These are phyloP conservation scores for Phlegmacium glaucopus DNA, from an alignment of 768 basidiomycete species.

Conservation along the genomic window DNA sequence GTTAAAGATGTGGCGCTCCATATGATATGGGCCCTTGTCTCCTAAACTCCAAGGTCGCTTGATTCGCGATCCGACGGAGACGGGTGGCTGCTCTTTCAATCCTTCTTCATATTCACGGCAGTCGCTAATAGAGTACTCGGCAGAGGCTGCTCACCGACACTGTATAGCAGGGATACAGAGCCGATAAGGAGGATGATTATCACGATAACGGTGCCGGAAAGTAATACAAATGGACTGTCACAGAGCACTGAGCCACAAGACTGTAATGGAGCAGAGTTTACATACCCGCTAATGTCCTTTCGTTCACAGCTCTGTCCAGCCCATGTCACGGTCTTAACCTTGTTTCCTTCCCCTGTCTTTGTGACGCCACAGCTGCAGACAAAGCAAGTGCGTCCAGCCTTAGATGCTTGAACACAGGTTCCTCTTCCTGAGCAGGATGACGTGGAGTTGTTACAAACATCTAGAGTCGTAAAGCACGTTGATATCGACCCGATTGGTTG, in stretches of 20 bases:
- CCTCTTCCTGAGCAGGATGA: slow-evolving; percentile 69
- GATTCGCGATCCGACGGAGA: not conserved
- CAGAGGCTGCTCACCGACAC: slow-evolving; percentile 56
- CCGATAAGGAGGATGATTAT: slow-evolving; percentile 65
- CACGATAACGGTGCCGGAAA: slow-evolving; percentile 64
- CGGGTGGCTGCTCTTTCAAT: slow-evolving; percentile 26
- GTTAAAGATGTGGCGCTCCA: slow-evolving; percentile 9
- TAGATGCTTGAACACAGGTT: slow-evolving; percentile 55
- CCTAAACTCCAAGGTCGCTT: slow-evolving; percentile 1
- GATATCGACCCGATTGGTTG: slow-evolving; percentile 57
- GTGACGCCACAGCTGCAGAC: slow-evolving; percentile 50
- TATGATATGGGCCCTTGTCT: not conserved
- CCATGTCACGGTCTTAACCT: slow-evolving; percentile 63
- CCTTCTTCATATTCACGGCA: slow-evolving; percentile 49
- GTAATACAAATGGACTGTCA: slow-evolving; percentile 67
- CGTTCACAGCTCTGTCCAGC: slow-evolving; percentile 74
- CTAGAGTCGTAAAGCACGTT: slow-evolving; percentile 55
- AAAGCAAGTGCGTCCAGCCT: slow-evolving; percentile 55
- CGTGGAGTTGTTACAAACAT: slow-evolving; percentile 61
- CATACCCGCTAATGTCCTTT: slow-evolving; percentile 78
- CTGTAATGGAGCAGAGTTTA: slow-evolving; percentile 13
- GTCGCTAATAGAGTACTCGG: slow-evolving; percentile 75
- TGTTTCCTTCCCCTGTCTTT: slow-evolving; percentile 46
- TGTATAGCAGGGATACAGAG: slow-evolving; percentile 62
- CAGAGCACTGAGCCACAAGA: slow-evolving; percentile 7